Evolutionary conservation across 1,284 basidiomycete species (phyloP).

Genomic region (Fomes fomentarius): DNA sequence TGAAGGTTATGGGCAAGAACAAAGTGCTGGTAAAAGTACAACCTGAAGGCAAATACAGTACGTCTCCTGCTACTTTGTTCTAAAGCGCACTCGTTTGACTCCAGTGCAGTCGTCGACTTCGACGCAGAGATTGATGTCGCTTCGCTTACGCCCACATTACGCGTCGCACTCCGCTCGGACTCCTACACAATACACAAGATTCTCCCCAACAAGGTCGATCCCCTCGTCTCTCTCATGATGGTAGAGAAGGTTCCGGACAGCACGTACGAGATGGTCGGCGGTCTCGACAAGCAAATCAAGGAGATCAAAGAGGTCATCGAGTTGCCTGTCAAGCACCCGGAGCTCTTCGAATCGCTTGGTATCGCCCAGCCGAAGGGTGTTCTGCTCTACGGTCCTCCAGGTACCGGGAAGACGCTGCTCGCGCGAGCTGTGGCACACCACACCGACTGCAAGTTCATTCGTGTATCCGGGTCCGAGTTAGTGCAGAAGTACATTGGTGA

Average conservation of each 20-base stretch:
- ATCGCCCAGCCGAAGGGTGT: slow-evolving; percentile 99
- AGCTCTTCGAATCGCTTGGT: slow-evolving; percentile 94
- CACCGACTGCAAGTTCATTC: slow-evolving; percentile 98
- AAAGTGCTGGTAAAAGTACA: slow-evolving; percentile 99
- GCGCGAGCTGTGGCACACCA: slow-evolving; percentile 97
- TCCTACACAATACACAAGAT: slow-evolving; percentile 95
- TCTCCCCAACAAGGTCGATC: slow-evolving; percentile 94
- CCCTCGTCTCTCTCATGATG: slow-evolving; percentile 98
- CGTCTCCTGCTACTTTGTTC: slow-evolving; percentile 26
- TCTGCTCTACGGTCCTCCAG: slow-evolving; percentile 93
- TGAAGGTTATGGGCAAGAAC: slow-evolving; percentile 99
- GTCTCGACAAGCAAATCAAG: slow-evolving; percentile 98
- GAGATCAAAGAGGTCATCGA: slow-evolving; percentile 99
- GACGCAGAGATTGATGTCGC: slow-evolving; percentile 87
- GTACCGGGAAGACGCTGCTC: slow-evolving; percentile 94
- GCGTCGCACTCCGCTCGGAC: slow-evolving; percentile 95
- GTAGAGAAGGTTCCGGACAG: slow-evolving; percentile 99
- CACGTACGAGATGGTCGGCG: slow-evolving; percentile 99
- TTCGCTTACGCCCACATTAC: slow-evolving; percentile 83
- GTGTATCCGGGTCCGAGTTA: slow-evolving; percentile 93
- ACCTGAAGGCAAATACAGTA: slow-evolving; percentile 98
- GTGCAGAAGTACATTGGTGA: slow-evolving; percentile 99
- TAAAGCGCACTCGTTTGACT: background rate
- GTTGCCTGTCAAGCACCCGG: slow-evolving; percentile 96
- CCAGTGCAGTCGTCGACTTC: slow-evolving; percentile 85